Percentiles rank a stretch among this genome's conserved stretches.
Conservation (phyloP, 2,329 filamentous ascomycete species). For the Aspergillus sp. region DNA sequence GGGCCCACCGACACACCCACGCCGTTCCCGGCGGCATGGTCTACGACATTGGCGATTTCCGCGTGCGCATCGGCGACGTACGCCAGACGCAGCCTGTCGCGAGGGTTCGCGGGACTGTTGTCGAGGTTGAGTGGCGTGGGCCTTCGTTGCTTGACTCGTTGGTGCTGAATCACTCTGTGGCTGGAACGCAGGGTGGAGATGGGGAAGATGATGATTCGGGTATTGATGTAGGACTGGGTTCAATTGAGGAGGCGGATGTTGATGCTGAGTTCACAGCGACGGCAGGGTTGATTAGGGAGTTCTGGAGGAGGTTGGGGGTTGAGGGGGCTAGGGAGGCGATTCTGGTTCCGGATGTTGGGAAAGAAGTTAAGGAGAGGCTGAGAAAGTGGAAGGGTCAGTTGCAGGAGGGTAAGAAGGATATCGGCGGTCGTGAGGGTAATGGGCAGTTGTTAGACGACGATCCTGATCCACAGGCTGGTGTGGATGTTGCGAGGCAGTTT, state of each 20-base stretch:
- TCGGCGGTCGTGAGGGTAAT: constrained; percentile 5
- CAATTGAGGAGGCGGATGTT: constrained; percentile 31
- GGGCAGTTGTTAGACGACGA: constrained; percentile 19
- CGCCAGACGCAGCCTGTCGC: constrained; percentile 33
- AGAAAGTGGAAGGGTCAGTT: constrained; percentile 13
- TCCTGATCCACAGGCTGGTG: constrained; percentile 28
- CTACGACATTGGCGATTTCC: constrained; percentile 39
- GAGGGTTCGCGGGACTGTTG: constrained; percentile 35
- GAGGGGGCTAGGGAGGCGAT: constrained; percentile 35
- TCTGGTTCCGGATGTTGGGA: constrained; percentile 34
- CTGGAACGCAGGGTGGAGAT: constrained; percentile 1
- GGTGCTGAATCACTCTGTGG: constrained; percentile 5
- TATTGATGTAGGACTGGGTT: constrained; percentile 21
- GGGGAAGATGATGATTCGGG: constrained; percentile 16
- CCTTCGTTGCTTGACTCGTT: constrained; percentile 27
- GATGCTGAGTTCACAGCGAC: constrained; percentile 30
- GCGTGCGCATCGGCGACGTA: constrained; percentile 37
- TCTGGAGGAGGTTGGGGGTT: constrained; percentile 34
- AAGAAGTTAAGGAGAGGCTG: constrained; percentile 29
- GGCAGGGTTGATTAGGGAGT: constrained; percentile 34
- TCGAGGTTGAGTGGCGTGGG: constrained; percentile 40
- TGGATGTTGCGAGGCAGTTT: constrained; percentile 39
- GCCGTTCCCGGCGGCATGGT: constrained; percentile 29
- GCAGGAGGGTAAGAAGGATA: constrained; percentile 5
- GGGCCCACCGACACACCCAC: constrained; percentile 36